Conservation (phyloP, 164 flowering plant genomes). For the Sedum album region DNA sequence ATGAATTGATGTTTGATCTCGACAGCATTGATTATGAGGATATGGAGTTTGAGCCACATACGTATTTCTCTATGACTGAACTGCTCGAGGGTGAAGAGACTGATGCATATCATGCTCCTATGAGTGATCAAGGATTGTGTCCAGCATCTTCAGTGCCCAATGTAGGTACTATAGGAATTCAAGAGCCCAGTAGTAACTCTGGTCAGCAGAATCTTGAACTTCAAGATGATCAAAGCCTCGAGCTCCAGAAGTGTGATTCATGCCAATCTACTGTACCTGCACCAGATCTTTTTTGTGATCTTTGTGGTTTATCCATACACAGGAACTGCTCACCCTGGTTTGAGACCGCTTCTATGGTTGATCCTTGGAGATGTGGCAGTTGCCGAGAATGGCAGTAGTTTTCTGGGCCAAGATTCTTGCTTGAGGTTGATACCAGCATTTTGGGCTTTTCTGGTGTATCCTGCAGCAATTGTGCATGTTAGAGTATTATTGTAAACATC, state of each 20-base stretch:
- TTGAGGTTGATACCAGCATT: no score
- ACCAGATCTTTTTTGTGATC: constrained; percentile 57
- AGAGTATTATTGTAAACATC: no score
- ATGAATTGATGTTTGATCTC: constrained; percentile 28
- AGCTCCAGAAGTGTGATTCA: constrained; percentile 28
- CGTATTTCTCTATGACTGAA: constrained; percentile 75
- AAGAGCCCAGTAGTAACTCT: constrained; percentile 12
- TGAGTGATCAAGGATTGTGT: constrained; percentile 19
- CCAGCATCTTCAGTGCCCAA: constrained; percentile 11
- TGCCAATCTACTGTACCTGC: constrained; percentile 42
- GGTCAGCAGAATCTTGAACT: constrained; percentile 16
- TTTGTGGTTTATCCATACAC: constrained; percentile 56
- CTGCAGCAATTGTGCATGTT: no score
- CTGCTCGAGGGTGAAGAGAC: constrained; percentile 49
- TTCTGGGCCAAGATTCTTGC: background rate
- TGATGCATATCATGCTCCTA: constrained; percentile 25
- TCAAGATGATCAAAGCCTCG: constrained; percentile 12
- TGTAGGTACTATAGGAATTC: constrained; percentile 21
- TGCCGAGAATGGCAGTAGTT: constrained; percentile 63
- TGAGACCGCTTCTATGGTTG: constrained; percentile 23
- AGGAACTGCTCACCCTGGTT: constrained; percentile 70
- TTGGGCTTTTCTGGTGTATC: no score
- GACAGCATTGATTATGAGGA: constrained; percentile 41
- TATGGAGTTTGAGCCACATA: constrained; percentile 91
- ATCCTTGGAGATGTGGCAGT: constrained; percentile 64